Conservation (phyloP, 2,329 filamentous ascomycete species). For the Xylariaceae sp. region DNA sequence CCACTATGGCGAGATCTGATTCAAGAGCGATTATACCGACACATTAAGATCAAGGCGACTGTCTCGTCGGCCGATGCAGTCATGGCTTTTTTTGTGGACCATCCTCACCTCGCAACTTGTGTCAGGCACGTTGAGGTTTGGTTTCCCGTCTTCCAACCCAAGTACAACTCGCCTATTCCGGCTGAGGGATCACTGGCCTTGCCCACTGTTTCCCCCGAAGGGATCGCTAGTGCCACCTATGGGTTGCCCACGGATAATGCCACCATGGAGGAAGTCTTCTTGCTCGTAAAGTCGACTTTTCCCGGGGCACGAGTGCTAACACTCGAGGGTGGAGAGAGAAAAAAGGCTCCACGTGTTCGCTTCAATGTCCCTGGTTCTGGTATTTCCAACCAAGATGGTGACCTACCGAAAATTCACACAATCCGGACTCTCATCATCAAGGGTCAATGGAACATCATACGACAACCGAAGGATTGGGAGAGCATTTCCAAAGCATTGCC, state of each 20-base stretch:
- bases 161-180: constrained; percentile 39
- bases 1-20: constrained; percentile 61
- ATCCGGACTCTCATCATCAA: constrained; percentile 65
- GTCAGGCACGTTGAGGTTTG: constrained; percentile 71
- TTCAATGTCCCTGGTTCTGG: constrained; percentile 35
- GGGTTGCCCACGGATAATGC: constrained; percentile 60
- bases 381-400: constrained; percentile 28
- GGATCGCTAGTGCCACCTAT: constrained; percentile 53
- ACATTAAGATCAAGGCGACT: constrained; percentile 70
- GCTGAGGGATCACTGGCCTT: constrained; percentile 41
- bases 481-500: constrained; percentile 58
- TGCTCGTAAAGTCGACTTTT: constrained; percentile 54
- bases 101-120: constrained; percentile 55
- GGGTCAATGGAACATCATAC: constrained; percentile 72
- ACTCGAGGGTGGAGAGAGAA: constrained; percentile 69
- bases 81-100: constrained; percentile 52
- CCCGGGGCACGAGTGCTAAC: constrained; percentile 61
- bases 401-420: constrained; percentile 45
- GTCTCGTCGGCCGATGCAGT: constrained; percentile 56
- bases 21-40: constrained; percentile 66
- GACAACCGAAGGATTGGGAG: constrained; percentile 56
- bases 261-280: constrained; percentile 63
- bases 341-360: constrained; percentile 66
- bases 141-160: constrained; percentile 68
- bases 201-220: constrained; percentile 50